phyloP scores from a whole-genome alignment of 2,329 filamentous ascomycete species.

The Bisporella sp. region DNA sequence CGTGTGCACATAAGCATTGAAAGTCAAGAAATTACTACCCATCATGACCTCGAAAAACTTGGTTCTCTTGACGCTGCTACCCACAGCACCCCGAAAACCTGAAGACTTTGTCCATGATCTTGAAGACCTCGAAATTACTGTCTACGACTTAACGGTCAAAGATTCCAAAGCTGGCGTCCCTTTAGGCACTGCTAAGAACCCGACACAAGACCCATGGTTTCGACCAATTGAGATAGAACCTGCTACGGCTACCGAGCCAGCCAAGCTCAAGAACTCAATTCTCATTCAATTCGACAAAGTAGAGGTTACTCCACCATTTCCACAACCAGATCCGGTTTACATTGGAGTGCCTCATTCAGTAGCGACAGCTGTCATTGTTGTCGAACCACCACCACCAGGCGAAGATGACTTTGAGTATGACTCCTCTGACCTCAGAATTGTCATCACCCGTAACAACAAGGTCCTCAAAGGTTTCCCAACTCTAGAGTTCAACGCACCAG shows the following conservation, averaged over 20 bases:
- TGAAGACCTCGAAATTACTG: neutral
- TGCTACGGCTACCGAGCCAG: no score
- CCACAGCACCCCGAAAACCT: neutral
- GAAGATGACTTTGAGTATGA: neutral
- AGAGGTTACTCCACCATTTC: neutral
- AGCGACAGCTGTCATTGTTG: neutral
- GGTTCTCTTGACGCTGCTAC: no score
- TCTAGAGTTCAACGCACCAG: conserved; percentile 1
- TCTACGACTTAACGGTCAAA: neutral
- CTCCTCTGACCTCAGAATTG: neutral
- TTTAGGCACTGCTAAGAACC: neutral
- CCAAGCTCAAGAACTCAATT: no score
- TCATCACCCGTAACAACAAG: no score
- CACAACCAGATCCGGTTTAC: neutral
- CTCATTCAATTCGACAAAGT: neutral
- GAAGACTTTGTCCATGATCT: neutral
- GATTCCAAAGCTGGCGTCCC: neutral
- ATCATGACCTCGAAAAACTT: no score
- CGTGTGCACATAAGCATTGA: no score
- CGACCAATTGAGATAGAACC: neutral
- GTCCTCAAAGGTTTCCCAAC: neutral
- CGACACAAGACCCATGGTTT: neutral
- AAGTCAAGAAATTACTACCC: no score
- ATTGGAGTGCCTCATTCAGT: neutral
- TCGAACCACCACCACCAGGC: neutral